Evolutionary conservation across 116 monocot species (phyloP).

Genomic region (Posidonia oceanica): DNA sequence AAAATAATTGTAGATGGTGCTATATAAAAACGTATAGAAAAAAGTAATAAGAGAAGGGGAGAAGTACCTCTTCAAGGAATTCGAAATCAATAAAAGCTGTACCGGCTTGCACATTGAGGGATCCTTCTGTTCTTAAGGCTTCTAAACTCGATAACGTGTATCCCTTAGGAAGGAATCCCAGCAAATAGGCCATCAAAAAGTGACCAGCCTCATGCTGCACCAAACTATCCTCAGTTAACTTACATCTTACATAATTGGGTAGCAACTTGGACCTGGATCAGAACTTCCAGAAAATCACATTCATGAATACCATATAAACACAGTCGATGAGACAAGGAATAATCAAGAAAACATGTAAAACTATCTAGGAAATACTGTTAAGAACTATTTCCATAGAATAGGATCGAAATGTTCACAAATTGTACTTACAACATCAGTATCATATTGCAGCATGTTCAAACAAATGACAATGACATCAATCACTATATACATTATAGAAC

Average conservation of each 20-base stretch:
- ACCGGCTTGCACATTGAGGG: slow-evolving; percentile 89
- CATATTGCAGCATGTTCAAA: no score
- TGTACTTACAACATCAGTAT: no score
- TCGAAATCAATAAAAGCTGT: slow-evolving; percentile 92
- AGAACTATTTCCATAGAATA: no score
- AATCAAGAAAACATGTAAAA: no score
- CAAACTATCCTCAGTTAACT: not conserved
- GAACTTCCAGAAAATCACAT: not conserved
- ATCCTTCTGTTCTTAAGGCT: slow-evolving; percentile 57
- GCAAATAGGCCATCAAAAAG: slow-evolving; percentile 89
- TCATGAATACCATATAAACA: no score
- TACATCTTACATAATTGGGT: not conserved
- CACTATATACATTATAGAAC: no score
- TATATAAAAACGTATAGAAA: not conserved
- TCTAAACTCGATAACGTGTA: slow-evolving; percentile 73
- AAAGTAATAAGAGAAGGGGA: not conserved
- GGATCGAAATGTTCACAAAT: no score
- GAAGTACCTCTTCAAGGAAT: slow-evolving; percentile 75
- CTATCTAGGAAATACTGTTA: no score
- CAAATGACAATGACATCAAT: no score
- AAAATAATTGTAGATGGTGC: no score
- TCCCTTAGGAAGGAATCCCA: slow-evolving; percentile 75
- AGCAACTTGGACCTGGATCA: not conserved
- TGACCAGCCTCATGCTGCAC: slow-evolving; percentile 91
- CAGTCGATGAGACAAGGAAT: no score